Conservation (phyloP, 2,329 filamentous ascomycete species). For the Bipolaris gigantea region DNA sequence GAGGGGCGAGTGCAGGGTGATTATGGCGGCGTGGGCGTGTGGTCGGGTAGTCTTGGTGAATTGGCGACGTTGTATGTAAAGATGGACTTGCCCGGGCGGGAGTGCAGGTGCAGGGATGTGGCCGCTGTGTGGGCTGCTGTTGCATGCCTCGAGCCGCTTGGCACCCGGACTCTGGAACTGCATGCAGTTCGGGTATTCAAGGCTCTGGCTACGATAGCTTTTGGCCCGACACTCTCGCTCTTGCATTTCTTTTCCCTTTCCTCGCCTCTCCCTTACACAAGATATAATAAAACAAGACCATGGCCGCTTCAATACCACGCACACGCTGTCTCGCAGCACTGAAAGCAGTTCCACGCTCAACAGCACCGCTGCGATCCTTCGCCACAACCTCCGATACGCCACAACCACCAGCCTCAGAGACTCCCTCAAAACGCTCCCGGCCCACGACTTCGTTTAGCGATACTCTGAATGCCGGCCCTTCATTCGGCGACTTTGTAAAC, state of each 20-base stretch:
- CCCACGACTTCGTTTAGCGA: conserved; percentile 61
- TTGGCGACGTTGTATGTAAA: conserved; percentile 38
- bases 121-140: conserved; percentile 35
- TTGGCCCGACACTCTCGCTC: conserved; percentile 7
- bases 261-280: not conserved
- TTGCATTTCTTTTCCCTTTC: not conserved
- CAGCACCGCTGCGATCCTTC: conserved; percentile 31
- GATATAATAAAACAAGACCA: conserved; percentile 11
- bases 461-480: conserved; percentile 65
- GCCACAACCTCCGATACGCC: conserved; percentile 39
- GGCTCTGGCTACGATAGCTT: conserved; percentile 8
- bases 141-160: conserved; percentile 8
- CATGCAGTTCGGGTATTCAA: conserved; percentile 19
- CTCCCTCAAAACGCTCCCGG: conserved; percentile 40
- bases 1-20: conserved; percentile 1
- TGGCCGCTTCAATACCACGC: conserved; percentile 39
- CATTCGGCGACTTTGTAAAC: conserved; percentile 64
- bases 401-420: conserved; percentile 20
- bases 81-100: conserved; percentile 27
- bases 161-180: conserved; percentile 10
- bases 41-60: conserved; percentile 14
- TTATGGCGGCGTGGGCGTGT: conserved; percentile 9
- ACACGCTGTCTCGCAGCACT: conserved; percentile 35
- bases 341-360: conserved; percentile 20
- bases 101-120: conserved; percentile 37